Percentiles rank a stretch among this genome's conserved stretches.
phyloP scores from a whole-genome alignment of 768 basidiomycete species.

The Antrodiella citrinella region DNA sequence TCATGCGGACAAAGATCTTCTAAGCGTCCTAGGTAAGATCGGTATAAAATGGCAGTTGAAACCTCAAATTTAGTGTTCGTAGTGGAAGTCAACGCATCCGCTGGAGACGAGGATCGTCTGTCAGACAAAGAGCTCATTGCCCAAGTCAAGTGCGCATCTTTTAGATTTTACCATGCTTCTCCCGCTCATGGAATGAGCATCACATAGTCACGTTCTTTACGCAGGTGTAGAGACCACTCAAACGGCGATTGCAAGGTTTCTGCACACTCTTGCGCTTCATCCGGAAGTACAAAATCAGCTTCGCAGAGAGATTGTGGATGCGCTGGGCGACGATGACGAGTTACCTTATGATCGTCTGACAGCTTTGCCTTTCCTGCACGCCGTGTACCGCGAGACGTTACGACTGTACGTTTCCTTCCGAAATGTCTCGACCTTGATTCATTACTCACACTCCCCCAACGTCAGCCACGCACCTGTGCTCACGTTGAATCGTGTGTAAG shows the following conservation, averaged over 20 bases:
- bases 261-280: slow-evolving; percentile 19
- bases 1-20: slow-evolving; percentile 32
- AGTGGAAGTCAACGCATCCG: slow-evolving; percentile 36
- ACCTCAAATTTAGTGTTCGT: not conserved
- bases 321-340: slow-evolving; percentile 13
- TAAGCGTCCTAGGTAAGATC: slow-evolving; percentile 35
- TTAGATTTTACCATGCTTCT: too few relatives aligned
- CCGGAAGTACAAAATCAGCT: slow-evolving; percentile 21
- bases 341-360: slow-evolving; percentile 19
- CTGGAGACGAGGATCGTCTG: slow-evolving; percentile 15
- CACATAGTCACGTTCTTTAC: slow-evolving; percentile 14
- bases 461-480: slow-evolving; percentile 40
- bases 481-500: slow-evolving; percentile 20
- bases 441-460: too few relatives aligned
- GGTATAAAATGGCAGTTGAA: not conserved
- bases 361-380: slow-evolving; percentile 21
- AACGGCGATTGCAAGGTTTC: slow-evolving; percentile 18
- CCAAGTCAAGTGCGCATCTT: slow-evolving; percentile 27
- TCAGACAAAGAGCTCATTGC: slow-evolving; percentile 30
- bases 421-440: too few relatives aligned
- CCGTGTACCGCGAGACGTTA: slow-evolving; percentile 18
- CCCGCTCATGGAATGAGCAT: too few relatives aligned
- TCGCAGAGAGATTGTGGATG: slow-evolving; percentile 17
- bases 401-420: slow-evolving; percentile 18
- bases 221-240: slow-evolving; percentile 23